A percentile compares a stretch with the other conserved stretches of the same genome.
Conservation (phyloP, 352 stramenopile species). For the Globisporangium paddicum region DNA sequence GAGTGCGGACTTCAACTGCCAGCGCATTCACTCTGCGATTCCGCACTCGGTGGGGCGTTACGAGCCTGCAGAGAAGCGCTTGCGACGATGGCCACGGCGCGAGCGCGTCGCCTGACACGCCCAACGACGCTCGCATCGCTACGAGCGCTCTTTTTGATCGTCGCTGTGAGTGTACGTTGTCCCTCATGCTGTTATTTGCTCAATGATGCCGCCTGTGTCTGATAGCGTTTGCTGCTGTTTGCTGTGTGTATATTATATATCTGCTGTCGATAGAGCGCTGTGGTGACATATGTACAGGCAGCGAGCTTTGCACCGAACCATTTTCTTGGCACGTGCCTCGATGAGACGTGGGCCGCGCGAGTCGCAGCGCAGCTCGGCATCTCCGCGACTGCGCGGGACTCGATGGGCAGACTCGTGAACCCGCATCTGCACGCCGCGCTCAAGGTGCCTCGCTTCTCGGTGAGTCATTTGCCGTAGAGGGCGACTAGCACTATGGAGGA, state of each 20-base stretch:
- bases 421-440: conserved; percentile 34
- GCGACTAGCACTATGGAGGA: too few relatives aligned
- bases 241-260: too few relatives aligned
- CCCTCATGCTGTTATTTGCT: too few relatives aligned
- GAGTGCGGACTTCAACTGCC: neutral
- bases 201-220: too few relatives aligned
- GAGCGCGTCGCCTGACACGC: neutral
- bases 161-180: neutral
- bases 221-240: neutral
- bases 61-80: neutral
- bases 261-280: neutral
- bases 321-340: conserved; percentile 34
- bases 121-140: neutral
- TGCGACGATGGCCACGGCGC: neutral
- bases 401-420: conserved; percentile 16
- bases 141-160: neutral
- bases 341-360: conserved; percentile 26
- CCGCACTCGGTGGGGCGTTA: too few relatives aligned
- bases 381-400: conserved; percentile 20
- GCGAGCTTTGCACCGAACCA: conserved; percentile 30
- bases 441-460: conserved; percentile 24
- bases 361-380: conserved; percentile 23
- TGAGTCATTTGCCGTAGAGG: conserved; percentile 2
- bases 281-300: neutral
- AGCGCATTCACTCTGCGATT: neutral